Evolutionary conservation across 2,329 filamentous ascomycete species (phyloP).

Genomic region (Neofusicoccum kwambonambiense): DNA sequence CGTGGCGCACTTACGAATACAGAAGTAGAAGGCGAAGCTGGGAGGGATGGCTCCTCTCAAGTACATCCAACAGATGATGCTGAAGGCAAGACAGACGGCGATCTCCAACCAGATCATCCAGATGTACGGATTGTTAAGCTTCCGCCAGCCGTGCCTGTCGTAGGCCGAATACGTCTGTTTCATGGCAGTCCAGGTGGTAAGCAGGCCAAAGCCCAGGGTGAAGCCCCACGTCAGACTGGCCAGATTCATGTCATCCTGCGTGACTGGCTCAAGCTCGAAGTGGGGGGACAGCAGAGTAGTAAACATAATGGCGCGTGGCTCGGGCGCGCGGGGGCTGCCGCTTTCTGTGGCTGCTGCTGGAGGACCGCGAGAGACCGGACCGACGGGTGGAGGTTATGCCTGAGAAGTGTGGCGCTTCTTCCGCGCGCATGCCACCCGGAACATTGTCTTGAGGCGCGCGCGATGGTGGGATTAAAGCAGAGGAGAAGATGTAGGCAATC

Average conservation of each 20-base stretch:
- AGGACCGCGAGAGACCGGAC: too few species aligned
- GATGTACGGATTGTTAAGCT: slow-evolving; percentile 2
- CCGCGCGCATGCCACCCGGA: too few species aligned
- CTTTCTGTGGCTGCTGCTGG: too few species aligned
- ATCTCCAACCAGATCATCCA: slow-evolving; percentile 14
- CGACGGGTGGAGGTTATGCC: too few species aligned
- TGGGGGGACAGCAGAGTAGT: background rate
- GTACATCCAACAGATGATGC: slow-evolving; percentile 3
- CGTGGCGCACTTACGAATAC: background rate
- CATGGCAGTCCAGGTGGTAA: slow-evolving; percentile 40
- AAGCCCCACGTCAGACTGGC: slow-evolving; percentile 30
- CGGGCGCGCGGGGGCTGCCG: too few species aligned
- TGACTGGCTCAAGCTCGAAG: background rate
- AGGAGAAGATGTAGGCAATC: too few species aligned
- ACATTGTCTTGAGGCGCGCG: too few species aligned
- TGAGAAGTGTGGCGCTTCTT: too few species aligned
- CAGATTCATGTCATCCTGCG: slow-evolving; percentile 1
- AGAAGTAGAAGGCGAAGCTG: slow-evolving; percentile 18
- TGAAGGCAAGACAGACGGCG: slow-evolving; percentile 3
- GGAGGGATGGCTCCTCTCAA: background rate
- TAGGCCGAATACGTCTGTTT: slow-evolving; percentile 27
- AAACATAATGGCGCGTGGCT: too few species aligned
- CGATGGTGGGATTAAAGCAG: too few species aligned
- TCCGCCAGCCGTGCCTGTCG: slow-evolving; percentile 22
- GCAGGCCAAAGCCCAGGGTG: slow-evolving; percentile 43